Conservation (phyloP, 2,329 filamentous ascomycete genomes). For the Colletotrichum liriopes region DNA sequence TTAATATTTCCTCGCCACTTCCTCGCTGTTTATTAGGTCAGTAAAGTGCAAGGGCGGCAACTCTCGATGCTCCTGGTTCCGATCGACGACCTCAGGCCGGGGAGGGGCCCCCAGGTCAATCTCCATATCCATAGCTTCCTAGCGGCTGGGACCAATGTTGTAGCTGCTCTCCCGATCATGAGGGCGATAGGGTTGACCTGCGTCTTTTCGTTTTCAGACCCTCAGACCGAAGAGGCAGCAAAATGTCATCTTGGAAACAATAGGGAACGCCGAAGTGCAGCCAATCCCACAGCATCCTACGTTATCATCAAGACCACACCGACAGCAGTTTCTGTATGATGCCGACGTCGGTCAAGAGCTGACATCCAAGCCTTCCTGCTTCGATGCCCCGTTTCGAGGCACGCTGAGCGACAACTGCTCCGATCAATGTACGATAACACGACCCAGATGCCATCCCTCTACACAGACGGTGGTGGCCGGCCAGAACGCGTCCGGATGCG, state of each 20-base stretch:
- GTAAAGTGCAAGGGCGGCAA: too few relatives aligned
- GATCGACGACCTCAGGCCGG: background rate
- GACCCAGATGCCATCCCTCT: background rate
- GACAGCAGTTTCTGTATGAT: background rate
- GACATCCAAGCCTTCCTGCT: background rate
- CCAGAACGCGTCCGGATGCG: background rate
- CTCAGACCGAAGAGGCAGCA: too few relatives aligned
- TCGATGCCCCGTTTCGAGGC: background rate
- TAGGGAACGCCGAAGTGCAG: background rate
- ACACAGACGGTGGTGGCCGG: background rate
- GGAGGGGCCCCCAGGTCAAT: background rate
- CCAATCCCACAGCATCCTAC: background rate
- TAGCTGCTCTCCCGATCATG: background rate
- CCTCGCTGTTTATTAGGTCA: background rate
- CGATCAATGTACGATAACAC: background rate
- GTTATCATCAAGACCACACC: background rate
- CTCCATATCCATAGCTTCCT: background rate
- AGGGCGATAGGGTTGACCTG: background rate
- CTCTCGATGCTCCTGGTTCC: background rate
- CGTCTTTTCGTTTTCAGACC: background rate
- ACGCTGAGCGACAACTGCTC: background rate
- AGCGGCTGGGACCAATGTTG: background rate
- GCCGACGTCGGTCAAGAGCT: background rate
- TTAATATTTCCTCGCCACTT: background rate
- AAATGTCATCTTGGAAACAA: too few relatives aligned